Evolutionary conservation across 768 basidiomycete species (phyloP), one percentile per base, ranked within the genome.

Genomic region (Pilatotrama ljubarskyi): DNA sequence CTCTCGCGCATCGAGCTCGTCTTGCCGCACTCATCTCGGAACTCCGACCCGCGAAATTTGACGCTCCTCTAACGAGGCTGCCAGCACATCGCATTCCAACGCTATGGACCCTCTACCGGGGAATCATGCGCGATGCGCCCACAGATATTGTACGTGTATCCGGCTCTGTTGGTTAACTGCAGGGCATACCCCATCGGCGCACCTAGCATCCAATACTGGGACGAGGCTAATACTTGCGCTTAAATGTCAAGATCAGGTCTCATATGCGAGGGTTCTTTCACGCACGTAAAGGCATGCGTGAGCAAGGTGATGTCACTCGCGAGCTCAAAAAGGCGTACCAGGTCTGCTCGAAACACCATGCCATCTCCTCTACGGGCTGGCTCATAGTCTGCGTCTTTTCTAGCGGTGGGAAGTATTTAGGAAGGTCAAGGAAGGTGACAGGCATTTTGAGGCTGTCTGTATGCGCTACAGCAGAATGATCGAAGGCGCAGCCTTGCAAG

Each of bases 21-120:
- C 75, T 89, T 49, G 82, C 83, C 0, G 61, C 69, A 48, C 75
- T 84, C 13, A 69, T 91, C 15, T 81, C 85, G 4, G 76, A 83
- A 42, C 72, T 91, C 0, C 79, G 82, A 32, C 84, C 86, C 29
- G 75, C 84, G 5, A 78, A 84, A 11, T 84, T 88, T 9, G 77
- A 79, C 20, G 78, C 82, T 2, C 85, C 88, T 3, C 90, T 93
- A 66, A 92, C 80, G 67, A 70, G 81, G 49, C 84, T 93, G 25
- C 76, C 79, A 0, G 86, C 86, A 0, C 93, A 95, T 70, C 82
- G 87, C 20, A 73, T 86, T 25, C 92, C 93, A 3, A 93, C 91
- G 0, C 71, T 89, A 65, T 91, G 90, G 88, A 72, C 78, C 0
- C 74, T 95, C 5, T 95, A 94, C 70, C 81, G 91, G 20, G 83